Conservation (phyloP, 768 basidiomycete species). For the Suillus fuscotomentosus region DNA sequence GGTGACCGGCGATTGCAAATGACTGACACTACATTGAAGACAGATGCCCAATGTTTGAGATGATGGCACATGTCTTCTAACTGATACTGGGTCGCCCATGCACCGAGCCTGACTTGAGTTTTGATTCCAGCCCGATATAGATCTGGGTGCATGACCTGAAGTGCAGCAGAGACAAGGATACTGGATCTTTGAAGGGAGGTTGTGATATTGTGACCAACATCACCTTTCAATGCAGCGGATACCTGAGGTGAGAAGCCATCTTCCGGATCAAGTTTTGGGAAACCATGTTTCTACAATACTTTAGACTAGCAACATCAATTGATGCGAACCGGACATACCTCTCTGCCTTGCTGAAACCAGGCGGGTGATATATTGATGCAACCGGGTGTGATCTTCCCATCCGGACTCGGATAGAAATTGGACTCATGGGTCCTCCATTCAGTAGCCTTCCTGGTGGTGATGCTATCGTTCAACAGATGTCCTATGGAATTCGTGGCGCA, state of each 20-base stretch:
- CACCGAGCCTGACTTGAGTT: too few relatives aligned
- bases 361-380: not conserved
- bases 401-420: not conserved
- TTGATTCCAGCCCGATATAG: too few relatives aligned
- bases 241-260: not conserved
- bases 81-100: too few relatives aligned
- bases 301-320: not conserved
- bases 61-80: too few relatives aligned
- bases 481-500: too few relatives aligned
- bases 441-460: not conserved
- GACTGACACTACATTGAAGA: too few relatives aligned
- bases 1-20: too few relatives aligned
- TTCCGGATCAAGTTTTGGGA: too few relatives aligned
- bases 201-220: not conserved
- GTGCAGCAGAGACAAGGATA: too few relatives aligned
- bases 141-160: too few relatives aligned
- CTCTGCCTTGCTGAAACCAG: not conserved
- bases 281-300: not conserved
- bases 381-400: not conserved
- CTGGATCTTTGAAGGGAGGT: not conserved
- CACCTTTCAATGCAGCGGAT: not conserved
- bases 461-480: not conserved
- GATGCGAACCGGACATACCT: not conserved
- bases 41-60: too few relatives aligned
- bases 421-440: not conserved